Evolutionary conservation across 2,329 filamentous ascomycete species (phyloP).

Genomic region (Fusarium gaditjirri): DNA sequence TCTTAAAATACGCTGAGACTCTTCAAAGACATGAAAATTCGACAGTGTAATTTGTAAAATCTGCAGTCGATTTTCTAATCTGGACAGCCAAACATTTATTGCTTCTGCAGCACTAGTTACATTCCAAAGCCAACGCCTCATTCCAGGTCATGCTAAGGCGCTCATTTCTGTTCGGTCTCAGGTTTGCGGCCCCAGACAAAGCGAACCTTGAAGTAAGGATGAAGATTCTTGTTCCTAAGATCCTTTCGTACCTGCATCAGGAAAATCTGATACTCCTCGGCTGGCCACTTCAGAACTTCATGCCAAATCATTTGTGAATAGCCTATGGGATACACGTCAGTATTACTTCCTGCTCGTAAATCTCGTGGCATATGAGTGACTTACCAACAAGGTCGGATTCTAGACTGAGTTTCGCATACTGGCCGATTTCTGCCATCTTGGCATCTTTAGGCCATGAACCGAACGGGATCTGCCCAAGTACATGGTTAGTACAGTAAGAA

Average conservation of each 20-base stretch:
- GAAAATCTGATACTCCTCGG: slow-evolving; percentile 11
- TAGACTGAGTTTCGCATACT: slow-evolving; percentile 14
- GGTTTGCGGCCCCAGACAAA: slow-evolving; percentile 17
- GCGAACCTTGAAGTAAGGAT: slow-evolving; percentile 13
- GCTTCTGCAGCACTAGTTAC: rapidly evolving
- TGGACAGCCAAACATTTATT: not conserved
- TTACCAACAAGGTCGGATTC: slow-evolving; percentile 22
- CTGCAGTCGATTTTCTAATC: not conserved
- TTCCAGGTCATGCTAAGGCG: rapidly evolving
- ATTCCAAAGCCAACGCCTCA: rapidly evolving
- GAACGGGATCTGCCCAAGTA: not conserved
- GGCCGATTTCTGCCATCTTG: slow-evolving; percentile 9
- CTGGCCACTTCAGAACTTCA: slow-evolving; percentile 16
- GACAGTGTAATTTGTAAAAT: not conserved
- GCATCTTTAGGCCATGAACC: slow-evolving; percentile 13
- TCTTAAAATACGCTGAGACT: rapidly evolving
- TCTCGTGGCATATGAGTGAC: not conserved
- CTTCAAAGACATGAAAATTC: too few species aligned
- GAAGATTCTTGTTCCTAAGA: slow-evolving; percentile 10
- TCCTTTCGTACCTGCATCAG: slow-evolving; percentile 17
- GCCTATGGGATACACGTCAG: not conserved
- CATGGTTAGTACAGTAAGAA: not conserved
- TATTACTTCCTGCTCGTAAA: not conserved
- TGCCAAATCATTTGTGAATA: slow-evolving; percentile 25
- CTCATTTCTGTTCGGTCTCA: not conserved